Conservation (phyloP, 768 basidiomycete species). For the Naganishia onofrii region DNA sequence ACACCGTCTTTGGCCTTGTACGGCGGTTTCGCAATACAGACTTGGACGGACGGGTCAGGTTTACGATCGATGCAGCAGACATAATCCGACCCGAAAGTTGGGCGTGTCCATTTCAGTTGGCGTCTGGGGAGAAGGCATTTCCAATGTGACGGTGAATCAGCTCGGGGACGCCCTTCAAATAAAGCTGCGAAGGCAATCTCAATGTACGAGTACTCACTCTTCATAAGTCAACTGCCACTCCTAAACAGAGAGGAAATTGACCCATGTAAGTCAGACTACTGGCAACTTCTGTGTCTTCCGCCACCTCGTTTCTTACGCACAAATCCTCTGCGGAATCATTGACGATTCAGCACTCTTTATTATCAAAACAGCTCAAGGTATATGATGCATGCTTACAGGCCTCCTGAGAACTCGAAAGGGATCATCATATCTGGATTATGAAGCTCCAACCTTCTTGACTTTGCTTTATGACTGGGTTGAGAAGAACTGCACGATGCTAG, state of each 20-base stretch:
- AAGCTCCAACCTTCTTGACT: slow-evolving; percentile 44
- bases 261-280: not conserved
- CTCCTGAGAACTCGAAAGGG: slow-evolving; percentile 44
- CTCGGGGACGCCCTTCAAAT: not conserved
- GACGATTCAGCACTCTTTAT: slow-evolving; percentile 25
- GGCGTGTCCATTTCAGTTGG: slow-evolving; percentile 37
- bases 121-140: slow-evolving; percentile 33
- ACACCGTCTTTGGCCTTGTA: slow-evolving; percentile 43
- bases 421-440: slow-evolving; percentile 49
- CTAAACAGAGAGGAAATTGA: slow-evolving; percentile 27
- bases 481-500: slow-evolving; percentile 40
- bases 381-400: slow-evolving; percentile 38
- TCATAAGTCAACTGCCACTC: slow-evolving; percentile 50
- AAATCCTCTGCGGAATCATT: slow-evolving; percentile 27
- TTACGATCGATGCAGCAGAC: slow-evolving; percentile 47
- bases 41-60: slow-evolving; percentile 49
- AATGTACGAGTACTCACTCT: slow-evolving; percentile 33
- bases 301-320: slow-evolving; percentile 21
- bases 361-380: not conserved
- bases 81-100: slow-evolving; percentile 38
- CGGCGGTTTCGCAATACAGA: slow-evolving; percentile 45
- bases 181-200: too few relatives aligned
- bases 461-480: slow-evolving; percentile 38
- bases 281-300: not conserved
- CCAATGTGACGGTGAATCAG: not conserved